These are phyloP conservation scores for Ogataea corticis DNA, from an alignment of 805 yeast species.

Conservation along the genomic window DNA sequence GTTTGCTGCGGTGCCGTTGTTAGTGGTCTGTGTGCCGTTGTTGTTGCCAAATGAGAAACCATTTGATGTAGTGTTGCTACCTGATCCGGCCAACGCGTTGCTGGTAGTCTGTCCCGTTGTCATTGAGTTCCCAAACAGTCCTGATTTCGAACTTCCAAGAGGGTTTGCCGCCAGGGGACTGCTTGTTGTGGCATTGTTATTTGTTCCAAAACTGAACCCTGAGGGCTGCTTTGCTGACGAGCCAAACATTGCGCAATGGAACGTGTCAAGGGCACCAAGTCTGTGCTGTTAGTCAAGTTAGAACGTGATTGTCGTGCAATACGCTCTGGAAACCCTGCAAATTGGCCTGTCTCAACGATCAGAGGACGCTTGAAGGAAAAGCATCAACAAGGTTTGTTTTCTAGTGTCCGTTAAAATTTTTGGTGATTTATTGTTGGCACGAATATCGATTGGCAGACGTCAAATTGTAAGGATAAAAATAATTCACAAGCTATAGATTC, in stretches of 20 bases:
- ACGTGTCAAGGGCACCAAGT: not conserved
- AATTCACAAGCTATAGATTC: not conserved
- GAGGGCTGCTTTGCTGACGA: slow-evolving; percentile 23
- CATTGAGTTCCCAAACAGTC: slow-evolving; percentile 29
- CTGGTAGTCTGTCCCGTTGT: slow-evolving; percentile 23
- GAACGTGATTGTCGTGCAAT: not conserved
- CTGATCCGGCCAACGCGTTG: slow-evolving; percentile 25
- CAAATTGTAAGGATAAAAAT: not conserved
- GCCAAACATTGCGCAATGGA: slow-evolving; percentile 24
- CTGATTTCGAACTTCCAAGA: slow-evolving; percentile 13
- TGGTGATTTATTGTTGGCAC: no score
- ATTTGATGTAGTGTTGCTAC: slow-evolving; percentile 22
- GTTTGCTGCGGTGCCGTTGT: no score
- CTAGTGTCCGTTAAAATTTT: no score
- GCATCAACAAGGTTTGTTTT: no score
- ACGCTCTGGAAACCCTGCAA: not conserved
- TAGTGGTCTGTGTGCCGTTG: no score
- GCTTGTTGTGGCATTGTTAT: slow-evolving; percentile 1
- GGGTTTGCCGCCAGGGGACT: slow-evolving; percentile 5
- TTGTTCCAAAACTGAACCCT: slow-evolving; percentile 27
- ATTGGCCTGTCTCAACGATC: not conserved
- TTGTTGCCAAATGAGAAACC: slow-evolving; percentile 18
- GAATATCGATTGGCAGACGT: no score
- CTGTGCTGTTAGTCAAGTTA: no score
- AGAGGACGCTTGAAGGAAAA: no score